phyloP scores from a whole-genome alignment of 2,329 filamentous ascomycete genomes.

The Decorospora gaudefroyi region DNA sequence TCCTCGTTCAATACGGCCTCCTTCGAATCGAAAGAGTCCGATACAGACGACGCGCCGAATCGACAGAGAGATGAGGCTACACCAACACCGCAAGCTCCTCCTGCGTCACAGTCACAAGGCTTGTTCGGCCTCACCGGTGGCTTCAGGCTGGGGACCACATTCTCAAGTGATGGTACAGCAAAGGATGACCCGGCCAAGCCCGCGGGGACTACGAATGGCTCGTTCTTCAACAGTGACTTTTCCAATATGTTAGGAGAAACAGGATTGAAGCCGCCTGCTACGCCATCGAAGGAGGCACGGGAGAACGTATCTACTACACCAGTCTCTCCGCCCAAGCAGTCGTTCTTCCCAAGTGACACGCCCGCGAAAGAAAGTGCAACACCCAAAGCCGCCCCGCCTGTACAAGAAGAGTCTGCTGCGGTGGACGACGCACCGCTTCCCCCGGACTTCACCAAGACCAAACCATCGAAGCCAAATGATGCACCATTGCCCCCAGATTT shows the following conservation, averaged over 20 bases:
- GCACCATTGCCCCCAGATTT: constrained; percentile 47
- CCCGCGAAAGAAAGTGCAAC: constrained; percentile 25
- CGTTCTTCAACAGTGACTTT: constrained; percentile 67
- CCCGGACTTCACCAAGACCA: constrained; percentile 41
- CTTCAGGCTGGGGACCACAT: constrained; percentile 71
- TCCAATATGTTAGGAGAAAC: constrained; percentile 60
- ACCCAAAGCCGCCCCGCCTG: constrained; percentile 43
- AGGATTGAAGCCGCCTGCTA: constrained; percentile 34
- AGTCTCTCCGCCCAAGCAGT: constrained; percentile 34
- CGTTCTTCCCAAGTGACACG: constrained; percentile 28
- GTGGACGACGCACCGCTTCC: constrained; percentile 48
- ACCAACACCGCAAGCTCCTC: constrained; percentile 39
- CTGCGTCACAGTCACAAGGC: constrained; percentile 30
- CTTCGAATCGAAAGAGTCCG: constrained; percentile 39
- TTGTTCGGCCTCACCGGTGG: constrained; percentile 48
- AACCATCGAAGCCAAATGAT: constrained; percentile 34
- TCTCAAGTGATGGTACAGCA: constrained; percentile 65
- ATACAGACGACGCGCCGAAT: constrained; percentile 34
- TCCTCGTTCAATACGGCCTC: constrained; percentile 40
- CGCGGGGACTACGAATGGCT: constrained; percentile 49
- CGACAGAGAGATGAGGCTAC: constrained; percentile 43
- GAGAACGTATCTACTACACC: constrained; percentile 48
- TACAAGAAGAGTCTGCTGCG: constrained; percentile 28
- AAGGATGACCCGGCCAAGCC: constrained; percentile 63
- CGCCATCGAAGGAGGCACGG: constrained; percentile 49